phyloP scores from a whole-genome alignment of 1,284 basidiomycete species.

The Microstroma glucosiphilum region DNA sequence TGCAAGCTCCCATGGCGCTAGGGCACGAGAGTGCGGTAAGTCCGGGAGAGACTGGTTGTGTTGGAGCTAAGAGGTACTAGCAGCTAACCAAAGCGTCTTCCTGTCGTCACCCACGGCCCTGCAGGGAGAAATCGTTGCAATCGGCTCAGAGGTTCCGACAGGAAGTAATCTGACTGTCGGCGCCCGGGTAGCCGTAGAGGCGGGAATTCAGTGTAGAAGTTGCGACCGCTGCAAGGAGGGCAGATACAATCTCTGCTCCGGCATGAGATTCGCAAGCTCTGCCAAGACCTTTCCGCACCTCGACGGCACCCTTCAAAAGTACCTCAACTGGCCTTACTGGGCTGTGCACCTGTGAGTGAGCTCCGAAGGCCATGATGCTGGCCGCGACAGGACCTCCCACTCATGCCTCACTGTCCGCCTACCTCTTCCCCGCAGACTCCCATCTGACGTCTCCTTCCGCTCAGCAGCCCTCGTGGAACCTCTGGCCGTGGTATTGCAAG shows the following conservation, averaged over 20 bases:
- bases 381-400: slow-evolving; percentile 2
- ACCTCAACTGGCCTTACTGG: slow-evolving; percentile 79
- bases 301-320: slow-evolving; percentile 80
- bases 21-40: slow-evolving; percentile 73
- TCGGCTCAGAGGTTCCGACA: slow-evolving; percentile 57
- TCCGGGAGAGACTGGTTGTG: no score
- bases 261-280: slow-evolving; percentile 75
- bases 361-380: slow-evolving; percentile 22
- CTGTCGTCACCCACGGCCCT: no score
- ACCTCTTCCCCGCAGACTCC: slow-evolving; percentile 59
- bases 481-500: slow-evolving; percentile 80
- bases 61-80: no score
- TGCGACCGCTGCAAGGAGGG: slow-evolving; percentile 58
- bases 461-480: slow-evolving; percentile 83
- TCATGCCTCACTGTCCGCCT: slow-evolving; percentile 16
- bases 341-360: slow-evolving; percentile 71
- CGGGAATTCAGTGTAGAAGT: slow-evolving; percentile 75
- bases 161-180: slow-evolving; percentile 61
- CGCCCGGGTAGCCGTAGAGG: slow-evolving; percentile 87
- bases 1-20: slow-evolving; percentile 69
- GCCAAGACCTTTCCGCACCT: slow-evolving; percentile 89
- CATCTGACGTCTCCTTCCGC: slow-evolving; percentile 67
- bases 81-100: no score
- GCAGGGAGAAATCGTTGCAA: slow-evolving; percentile 64
- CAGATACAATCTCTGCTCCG: slow-evolving; percentile 87